Evolutionary conservation across 495 filamentous ascomycete species (phyloP), one percentile per base, ranked within the genome.

Genomic region (Cladorrhinum samala): DNA sequence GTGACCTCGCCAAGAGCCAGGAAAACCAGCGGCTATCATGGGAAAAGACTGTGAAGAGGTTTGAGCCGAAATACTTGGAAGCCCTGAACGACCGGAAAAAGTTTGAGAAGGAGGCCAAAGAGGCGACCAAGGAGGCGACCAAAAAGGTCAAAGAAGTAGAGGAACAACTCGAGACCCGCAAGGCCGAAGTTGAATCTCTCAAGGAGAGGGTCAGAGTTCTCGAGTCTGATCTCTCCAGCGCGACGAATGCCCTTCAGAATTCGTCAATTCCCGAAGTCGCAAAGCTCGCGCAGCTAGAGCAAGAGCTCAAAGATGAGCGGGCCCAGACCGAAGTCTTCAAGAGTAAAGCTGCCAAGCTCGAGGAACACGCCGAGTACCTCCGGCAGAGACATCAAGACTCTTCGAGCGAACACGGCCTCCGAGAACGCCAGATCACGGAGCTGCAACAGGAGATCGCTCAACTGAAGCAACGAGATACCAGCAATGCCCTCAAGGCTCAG

Each of bases 301-400:
- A 59, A 63, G 58, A 59, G 3, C 53, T 71, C 5, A 57, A 55
- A 9, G 63, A 66, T 4, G 60, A 61, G 1, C 62, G 61, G 9
- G 44, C 46, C 23, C 63, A 64, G 40, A 41, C 71, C 0, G 58
- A 79, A 5, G 47, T 41, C 2, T 60, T 69, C 8, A 76, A 83
- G 52, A 76, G 72, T 64, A 79, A 75, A 30, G 13, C 71, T n/a
- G 54, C 60, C 3, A 50, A 23, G n/a, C 27, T 54, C 1, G 57
- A 71, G 25, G 66, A 59, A 14, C 78, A 84, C 11, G 58, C 68
- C 19, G 85, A 86, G 13, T 89, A 83, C 62, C 72, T 72, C 30
- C 78, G 83, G 41, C 70, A 75, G 16, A 72, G 78, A 30, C 90
- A 89, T 54, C 83, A 88, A 48, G 70, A 74, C 30, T 82, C 83